phyloP scores from a whole-genome alignment of 179 eudicot species.

The Pouteria campechiana region DNA sequence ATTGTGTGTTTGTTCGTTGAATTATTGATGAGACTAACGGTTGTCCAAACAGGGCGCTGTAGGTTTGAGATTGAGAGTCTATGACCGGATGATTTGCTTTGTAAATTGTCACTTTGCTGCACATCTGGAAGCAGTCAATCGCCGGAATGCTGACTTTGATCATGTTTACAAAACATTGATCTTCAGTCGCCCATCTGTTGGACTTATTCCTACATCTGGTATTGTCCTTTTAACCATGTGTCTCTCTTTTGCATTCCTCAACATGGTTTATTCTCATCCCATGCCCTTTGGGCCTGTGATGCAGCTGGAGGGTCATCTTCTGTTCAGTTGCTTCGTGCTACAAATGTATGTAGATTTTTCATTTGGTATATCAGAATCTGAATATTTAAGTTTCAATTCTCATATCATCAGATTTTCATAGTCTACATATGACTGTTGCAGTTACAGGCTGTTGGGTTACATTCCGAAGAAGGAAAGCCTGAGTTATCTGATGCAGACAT shows the following conservation, averaged over 20 bases:
- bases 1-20: no score
- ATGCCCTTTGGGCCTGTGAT: slow-evolving; percentile 56
- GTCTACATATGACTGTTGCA: slow-evolving; percentile 1
- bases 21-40: no score
- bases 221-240: slow-evolving; percentile 50
- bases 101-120: slow-evolving; percentile 98
- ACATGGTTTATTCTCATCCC: slow-evolving; percentile 62
- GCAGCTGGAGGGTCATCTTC: slow-evolving; percentile 83
- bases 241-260: slow-evolving; percentile 63
- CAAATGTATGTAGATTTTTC: slow-evolving; percentile 41
- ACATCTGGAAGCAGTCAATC: slow-evolving; percentile 94
- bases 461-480: slow-evolving; percentile 69
- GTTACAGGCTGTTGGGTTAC: slow-evolving; percentile 31
- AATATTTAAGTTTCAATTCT: background rate
- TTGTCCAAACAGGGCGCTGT: slow-evolving; percentile 83
- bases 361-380: background rate
- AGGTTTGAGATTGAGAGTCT: slow-evolving; percentile 92
- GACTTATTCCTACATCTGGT: slow-evolving; percentile 80
- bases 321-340: slow-evolving; percentile 42
- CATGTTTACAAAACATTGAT: slow-evolving; percentile 82
- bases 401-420: slow-evolving; percentile 4
- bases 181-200: slow-evolving; percentile 66
- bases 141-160: slow-evolving; percentile 91
- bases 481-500: slow-evolving; percentile 92
- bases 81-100: slow-evolving; percentile 86